A percentile compares a stretch with the other conserved stretches of the same genome.
phyloP scores from a whole-genome alignment of 345 rosid genomes.

The Aurinia saxatilis region DNA sequence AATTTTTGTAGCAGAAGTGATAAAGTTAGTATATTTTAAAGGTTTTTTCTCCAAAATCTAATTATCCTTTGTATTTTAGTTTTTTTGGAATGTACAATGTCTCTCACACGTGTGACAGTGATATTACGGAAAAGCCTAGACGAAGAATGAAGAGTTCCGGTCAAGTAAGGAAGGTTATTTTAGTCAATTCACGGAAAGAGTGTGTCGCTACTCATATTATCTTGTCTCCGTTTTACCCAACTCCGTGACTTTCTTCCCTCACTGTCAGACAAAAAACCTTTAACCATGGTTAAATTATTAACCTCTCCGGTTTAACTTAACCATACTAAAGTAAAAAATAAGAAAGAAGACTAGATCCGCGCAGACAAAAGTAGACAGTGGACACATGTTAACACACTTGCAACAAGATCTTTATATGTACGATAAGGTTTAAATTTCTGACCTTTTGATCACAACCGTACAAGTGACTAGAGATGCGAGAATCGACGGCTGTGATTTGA shows the following conservation, averaged over 20 bases:
- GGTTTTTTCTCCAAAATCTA: no score
- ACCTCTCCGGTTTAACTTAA: slow-evolving; percentile 5
- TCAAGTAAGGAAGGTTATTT: slow-evolving; percentile 23
- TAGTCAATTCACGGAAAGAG: not conserved
- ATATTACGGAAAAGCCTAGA: slow-evolving; percentile 15
- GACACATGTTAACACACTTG: slow-evolving; percentile 23
- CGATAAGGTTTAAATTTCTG: slow-evolving; percentile 18
- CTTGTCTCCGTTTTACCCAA: slow-evolving; percentile 34
- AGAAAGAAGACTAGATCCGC: slow-evolving; percentile 4
- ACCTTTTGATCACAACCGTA: slow-evolving; percentile 9
- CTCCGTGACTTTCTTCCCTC: slow-evolving; percentile 28
- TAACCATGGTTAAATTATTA: slow-evolving; percentile 13
- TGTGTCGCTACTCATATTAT: slow-evolving; percentile 19
- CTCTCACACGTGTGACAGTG: slow-evolving; percentile 23
- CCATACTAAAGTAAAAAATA: not conserved
- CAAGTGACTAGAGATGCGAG: not conserved
- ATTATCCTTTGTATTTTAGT: no score
- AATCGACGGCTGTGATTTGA: slow-evolving; percentile 9
- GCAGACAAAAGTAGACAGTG: slow-evolving; percentile 25
- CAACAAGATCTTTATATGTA: not conserved
- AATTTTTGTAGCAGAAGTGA: no score
- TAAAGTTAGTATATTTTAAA: no score
- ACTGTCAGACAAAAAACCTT: slow-evolving; percentile 13
- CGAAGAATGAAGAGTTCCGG: slow-evolving; percentile 22
- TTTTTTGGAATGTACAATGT: slow-evolving; percentile 12